Conservation (phyloP, 352 stramenopile genomes). For the Pythium aphanidermatum region DNA sequence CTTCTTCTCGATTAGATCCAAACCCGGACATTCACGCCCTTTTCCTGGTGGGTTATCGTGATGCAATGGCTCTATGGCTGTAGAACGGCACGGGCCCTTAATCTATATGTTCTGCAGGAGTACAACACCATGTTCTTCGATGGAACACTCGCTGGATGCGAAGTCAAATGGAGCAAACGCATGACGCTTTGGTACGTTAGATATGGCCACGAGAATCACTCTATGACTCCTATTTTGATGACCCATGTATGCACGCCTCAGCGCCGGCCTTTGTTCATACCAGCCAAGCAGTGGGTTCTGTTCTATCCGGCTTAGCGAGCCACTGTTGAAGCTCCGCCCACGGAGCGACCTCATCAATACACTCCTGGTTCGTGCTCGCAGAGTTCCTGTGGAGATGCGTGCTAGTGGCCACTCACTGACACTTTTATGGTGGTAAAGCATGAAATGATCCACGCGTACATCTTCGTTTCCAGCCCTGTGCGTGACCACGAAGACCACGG, state of each 20-base stretch:
- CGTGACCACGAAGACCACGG: conserved; percentile 85
- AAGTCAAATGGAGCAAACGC: conserved; percentile 86
- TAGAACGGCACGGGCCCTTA: background rate
- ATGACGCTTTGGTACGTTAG: conserved; percentile 82
- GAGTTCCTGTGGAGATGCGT: background rate
- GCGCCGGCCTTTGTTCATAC: conserved; percentile 76
- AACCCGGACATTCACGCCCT: conserved; percentile 77
- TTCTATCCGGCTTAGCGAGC: conserved; percentile 80
- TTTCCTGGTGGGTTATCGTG: conserved; percentile 69
- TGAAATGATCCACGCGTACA: conserved; percentile 89
- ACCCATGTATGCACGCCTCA: no score
- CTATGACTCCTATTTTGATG: no score
- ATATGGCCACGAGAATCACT: no score
- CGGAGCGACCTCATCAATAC: conserved; percentile 85
- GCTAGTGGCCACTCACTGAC: background rate
- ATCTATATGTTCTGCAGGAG: conserved; percentile 31
- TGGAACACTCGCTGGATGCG: conserved; percentile 59
- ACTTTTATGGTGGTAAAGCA: conserved; percentile 35
- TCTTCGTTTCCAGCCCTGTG: conserved; percentile 76
- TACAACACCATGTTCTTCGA: conserved; percentile 85
- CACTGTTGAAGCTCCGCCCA: conserved; percentile 74
- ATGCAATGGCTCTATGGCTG: no score
- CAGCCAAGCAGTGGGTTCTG: conserved; percentile 72
- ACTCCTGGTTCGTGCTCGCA: conserved; percentile 52
- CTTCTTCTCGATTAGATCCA: conserved; percentile 42